These are phyloP conservation scores for Sordariomycetes sp. DNA, from an alignment of 2,329 filamentous ascomycete species.

Conservation along the genomic window DNA sequence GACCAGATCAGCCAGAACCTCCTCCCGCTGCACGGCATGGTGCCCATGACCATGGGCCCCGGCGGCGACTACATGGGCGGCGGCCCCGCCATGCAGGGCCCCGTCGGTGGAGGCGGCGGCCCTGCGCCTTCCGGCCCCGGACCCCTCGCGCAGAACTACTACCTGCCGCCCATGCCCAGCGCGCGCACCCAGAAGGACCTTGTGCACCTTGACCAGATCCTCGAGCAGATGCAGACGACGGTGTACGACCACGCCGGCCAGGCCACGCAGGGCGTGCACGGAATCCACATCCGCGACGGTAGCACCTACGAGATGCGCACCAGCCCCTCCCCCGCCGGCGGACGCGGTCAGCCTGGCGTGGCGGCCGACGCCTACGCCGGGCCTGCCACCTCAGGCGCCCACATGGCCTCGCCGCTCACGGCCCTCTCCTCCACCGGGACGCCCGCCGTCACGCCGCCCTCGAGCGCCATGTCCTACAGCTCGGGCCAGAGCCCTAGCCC, in stretches of 20 bases:
- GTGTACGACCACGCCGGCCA: slow-evolving; percentile 89
- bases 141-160: slow-evolving; percentile 62
- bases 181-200: slow-evolving; percentile 89
- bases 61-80: slow-evolving; percentile 43
- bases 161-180: slow-evolving; percentile 76
- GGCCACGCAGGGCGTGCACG: slow-evolving; percentile 69
- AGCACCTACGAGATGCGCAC: slow-evolving; percentile 49
- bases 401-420: slow-evolving; percentile 50
- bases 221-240: slow-evolving; percentile 92
- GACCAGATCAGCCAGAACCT: slow-evolving; percentile 83
- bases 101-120: slow-evolving; percentile 40
- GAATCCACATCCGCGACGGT: slow-evolving; percentile 67
- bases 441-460: slow-evolving; percentile 66
- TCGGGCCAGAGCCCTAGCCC: slow-evolving; percentile 67
- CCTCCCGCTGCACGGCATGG: slow-evolving; percentile 66
- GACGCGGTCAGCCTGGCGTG: slow-evolving; percentile 14
- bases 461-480: slow-evolving; percentile 65
- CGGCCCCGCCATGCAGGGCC: slow-evolving; percentile 28
- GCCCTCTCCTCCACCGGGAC: slow-evolving; percentile 55
- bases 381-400: slow-evolving; percentile 31
- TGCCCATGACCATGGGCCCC: slow-evolving; percentile 42
- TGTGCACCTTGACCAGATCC: slow-evolving; percentile 84
- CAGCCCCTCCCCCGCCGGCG: slow-evolving; percentile 39
- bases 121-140: slow-evolving; percentile 41
- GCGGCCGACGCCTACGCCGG: slow-evolving; percentile 18